These are phyloP conservation scores for Acacia confusa DNA, from an alignment of 306 rosid genomes.

Conservation along the genomic window DNA sequence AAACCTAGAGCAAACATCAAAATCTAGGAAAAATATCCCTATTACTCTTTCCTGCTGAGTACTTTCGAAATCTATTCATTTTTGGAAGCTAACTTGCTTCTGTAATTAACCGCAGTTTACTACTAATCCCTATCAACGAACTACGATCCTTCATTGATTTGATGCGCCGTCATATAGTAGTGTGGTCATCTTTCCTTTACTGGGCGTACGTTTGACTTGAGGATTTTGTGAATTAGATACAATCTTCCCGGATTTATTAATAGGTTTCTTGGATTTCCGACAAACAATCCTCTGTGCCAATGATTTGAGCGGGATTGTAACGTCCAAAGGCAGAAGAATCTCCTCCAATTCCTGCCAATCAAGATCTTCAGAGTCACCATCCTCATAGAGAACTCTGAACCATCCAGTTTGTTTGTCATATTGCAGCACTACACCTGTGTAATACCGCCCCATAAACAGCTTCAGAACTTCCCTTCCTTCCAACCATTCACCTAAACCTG, in stretches of 20 bases:
- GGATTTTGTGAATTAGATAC: conserved; percentile 31
- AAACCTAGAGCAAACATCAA: too few species aligned
- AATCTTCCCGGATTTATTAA: conserved; percentile 39
- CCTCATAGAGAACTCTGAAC: conserved; percentile 83
- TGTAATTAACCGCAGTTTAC: not conserved
- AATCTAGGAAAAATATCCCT: conserved; percentile 3
- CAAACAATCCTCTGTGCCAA: conserved; percentile 54
- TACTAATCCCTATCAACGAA: conserved; percentile 12
- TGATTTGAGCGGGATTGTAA: conserved; percentile 61
- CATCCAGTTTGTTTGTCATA: conserved; percentile 67
- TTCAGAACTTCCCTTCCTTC: conserved; percentile 80
- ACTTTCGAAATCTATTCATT: not conserved
- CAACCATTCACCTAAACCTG: conserved; percentile 72
- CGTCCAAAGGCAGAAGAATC: conserved; percentile 78
- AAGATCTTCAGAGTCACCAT: conserved; percentile 83
- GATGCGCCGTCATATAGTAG: conserved; percentile 24
- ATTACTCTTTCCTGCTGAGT: not conserved
- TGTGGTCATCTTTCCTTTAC: conserved; percentile 38
- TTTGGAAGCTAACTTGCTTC: not conserved
- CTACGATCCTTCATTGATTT: conserved; percentile 3
- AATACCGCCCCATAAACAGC: conserved; percentile 65
- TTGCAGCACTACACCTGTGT: conserved; percentile 52
- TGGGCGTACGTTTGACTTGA: conserved; percentile 32
- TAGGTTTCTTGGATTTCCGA: conserved; percentile 45
- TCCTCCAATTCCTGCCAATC: conserved; percentile 78